Base-by-base conservation (phyloP, 1,284 basidiomycete genomes). In the Rhodotorula sp. region DNA sequence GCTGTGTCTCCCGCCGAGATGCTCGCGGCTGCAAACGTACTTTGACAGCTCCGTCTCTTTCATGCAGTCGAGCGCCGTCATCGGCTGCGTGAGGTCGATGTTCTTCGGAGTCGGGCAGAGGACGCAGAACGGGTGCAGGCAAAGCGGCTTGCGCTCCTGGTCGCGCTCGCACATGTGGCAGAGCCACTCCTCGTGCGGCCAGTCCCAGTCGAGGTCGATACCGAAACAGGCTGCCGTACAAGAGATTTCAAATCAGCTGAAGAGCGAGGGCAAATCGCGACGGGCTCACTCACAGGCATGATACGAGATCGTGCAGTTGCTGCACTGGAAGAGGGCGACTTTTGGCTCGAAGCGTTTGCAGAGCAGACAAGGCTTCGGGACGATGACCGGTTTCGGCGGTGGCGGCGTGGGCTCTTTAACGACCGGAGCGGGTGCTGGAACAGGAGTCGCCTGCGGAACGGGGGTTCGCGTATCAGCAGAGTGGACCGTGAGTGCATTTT, bases 11-110 rank as follows among this genome's bases (percentile, higher is more conserved):
- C 48, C 52, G 23, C 6, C 19, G 23, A 59, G 10, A 2, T 19
- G 28, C 28, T 19, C 5, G 26, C 26, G 14, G 14, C 18, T 23
- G n/a, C 43, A 21, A 2, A 67, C 76, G 23, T 21, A 77, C 76
- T 72, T 68, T 47, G 65, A 60, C 38, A 92, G 90, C 82, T 98
- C 95, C 0, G 95, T 97, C 7, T 92, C 92, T 80, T 97, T 97
- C 79, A 91, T 88, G 5, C 89, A 90, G 55, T 92, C 89, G 52
- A 97, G 83, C 77, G 79, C 79, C 1, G 75, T 78, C 45, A 90
- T 89, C 21, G 74, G 74, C 28, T 50, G 31, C 7, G 45, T 23
- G 6, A 87, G 86, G 67, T 82, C 81, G 77, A 91, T 88, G 3
- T 85, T 78, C n/a, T 83, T 84, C 61, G 77, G 66, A 0, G 83